Evolutionary conservation across 805 yeast species (phyloP), one percentile per base, ranked within the genome.

Genomic region (Dipodascus geniculatus): DNA sequence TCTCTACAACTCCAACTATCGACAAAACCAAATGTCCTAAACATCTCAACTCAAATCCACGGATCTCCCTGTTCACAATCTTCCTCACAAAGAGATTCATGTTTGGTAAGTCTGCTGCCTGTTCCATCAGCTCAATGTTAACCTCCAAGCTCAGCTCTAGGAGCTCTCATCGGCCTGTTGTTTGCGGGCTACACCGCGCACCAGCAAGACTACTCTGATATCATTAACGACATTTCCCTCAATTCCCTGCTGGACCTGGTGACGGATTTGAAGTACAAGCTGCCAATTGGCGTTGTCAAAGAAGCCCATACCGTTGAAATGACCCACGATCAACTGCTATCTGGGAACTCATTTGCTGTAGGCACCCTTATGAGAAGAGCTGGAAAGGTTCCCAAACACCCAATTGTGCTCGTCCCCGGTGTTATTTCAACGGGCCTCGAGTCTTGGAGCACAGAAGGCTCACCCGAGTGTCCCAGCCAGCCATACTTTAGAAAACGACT

Each of bases 351-450:
- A 50, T 93, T 93, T 71, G 88, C 93, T 0, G 95, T 89, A n/a
- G 99, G 99, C 1, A 78, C 75, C 60, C 71, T 76, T 48, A 69
- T 91, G 74, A 70, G 70, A 38, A 64, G 67, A 9, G 73, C 77
- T 28, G 78, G 81, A 35, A 69, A 80, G 24, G 65, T 72, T 0
- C 75, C 82, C 0, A 80, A 85, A 58, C 76, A 80, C 67, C 95
- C 96, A 3, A 96, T 93, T 14, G 78, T 93, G 2, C 78, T 93
- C 82, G 87, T 93, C 19, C 99, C 99, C 0, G 99, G 99, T 2
- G 97, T 91, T 16, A 87, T 87, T 53, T 86, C 96, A 28, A 90
- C 98, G 0, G 97, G 97, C 2, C 74, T 93, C 35, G 99, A 93
- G 68, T 82, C 89, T 49, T 93, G 99, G 99, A 84, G 95, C 0